Conservation (phyloP, 257 asterid genomes). For the Solanum commersonii region DNA sequence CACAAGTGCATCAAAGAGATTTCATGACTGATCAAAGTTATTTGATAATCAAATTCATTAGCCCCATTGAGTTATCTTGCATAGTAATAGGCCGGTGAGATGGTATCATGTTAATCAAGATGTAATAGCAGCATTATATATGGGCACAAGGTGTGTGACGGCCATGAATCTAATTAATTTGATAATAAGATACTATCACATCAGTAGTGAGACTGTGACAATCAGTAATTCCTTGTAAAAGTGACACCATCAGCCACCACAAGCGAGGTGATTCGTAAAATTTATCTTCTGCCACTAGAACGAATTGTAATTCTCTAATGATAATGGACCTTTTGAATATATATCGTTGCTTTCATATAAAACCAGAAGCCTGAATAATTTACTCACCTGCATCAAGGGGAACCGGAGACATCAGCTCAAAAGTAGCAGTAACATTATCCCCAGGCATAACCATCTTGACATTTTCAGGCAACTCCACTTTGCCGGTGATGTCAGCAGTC, state of each 20-base stretch:
- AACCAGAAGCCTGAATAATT: neutral
- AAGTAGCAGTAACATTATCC: slow-evolving; percentile 93
- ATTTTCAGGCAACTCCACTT: slow-evolving; percentile 90
- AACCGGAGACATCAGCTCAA: slow-evolving; percentile 79
- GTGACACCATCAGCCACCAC: neutral
- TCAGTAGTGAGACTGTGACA: neutral
- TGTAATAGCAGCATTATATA: neutral
- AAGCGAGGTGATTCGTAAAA: neutral
- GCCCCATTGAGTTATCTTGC: neutral
- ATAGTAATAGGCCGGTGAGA: neutral
- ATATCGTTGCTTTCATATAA: neutral
- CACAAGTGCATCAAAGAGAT: neutral
- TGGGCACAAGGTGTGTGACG: neutral
- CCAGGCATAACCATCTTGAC: slow-evolving; percentile 99
- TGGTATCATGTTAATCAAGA: neutral
- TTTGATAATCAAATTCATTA: neutral
- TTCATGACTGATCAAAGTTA: neutral
- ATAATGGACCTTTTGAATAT: neutral
- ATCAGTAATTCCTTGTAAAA: neutral
- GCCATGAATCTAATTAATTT: neutral
- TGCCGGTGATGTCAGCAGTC: slow-evolving; percentile 96
- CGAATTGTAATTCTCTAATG: neutral
- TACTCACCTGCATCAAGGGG: slow-evolving; percentile 81
- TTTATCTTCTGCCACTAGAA: neutral
- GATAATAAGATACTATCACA: neutral